Evolutionary conservation across 768 basidiomycete species (phyloP).

Genomic region (Butyriboletus loyo): DNA sequence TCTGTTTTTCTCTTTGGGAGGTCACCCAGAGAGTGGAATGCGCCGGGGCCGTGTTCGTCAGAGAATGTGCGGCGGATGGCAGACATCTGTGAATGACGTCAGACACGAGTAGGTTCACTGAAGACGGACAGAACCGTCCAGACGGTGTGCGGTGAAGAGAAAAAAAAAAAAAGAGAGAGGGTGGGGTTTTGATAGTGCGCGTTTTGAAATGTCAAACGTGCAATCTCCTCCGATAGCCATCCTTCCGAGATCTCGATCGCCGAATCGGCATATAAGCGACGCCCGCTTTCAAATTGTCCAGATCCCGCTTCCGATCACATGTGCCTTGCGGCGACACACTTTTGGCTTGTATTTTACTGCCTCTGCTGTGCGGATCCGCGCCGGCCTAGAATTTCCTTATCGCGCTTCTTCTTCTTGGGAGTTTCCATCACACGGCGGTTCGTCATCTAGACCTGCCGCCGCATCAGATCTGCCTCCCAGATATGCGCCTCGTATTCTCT

Average conservation of each 20-base stretch:
- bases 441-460: no score
- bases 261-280: constrained; percentile 7
- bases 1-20: constrained; percentile 41
- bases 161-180: neutral
- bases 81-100: constrained; percentile 18
- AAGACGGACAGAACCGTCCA: neutral
- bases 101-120: neutral
- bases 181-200: neutral
- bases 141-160: neutral
- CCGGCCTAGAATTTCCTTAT: no score
- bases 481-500: no score
- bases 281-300: constrained; percentile 16
- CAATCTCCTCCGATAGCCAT: constrained; percentile 1
- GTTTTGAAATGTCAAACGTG: constrained; percentile 22
- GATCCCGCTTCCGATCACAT: constrained; percentile 21
- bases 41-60: constrained; percentile 42
- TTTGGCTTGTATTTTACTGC: neutral
- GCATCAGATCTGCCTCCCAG: no score
- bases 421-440: no score
- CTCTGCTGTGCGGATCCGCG: no score
- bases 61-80: constrained; percentile 30
- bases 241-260: constrained; percentile 24
- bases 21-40: constrained; percentile 45
- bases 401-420: no score
- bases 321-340: constrained; percentile 17